Evolutionary conservation across 2,329 filamentous ascomycete genomes (phyloP).

Genomic region (Celoporthe dispersa): DNA sequence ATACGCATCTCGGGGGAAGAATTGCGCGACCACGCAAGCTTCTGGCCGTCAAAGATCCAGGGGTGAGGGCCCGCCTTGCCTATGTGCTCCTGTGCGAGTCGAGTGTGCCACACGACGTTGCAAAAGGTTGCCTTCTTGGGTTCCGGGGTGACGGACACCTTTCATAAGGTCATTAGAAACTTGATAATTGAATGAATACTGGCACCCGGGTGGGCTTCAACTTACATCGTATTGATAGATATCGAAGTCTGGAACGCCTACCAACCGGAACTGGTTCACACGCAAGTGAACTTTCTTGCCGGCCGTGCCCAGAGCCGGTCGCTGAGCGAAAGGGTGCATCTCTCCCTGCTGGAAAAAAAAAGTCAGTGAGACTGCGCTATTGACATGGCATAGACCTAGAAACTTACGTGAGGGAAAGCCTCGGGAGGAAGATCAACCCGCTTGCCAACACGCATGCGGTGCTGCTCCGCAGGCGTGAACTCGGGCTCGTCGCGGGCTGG

Average conservation of each 20-base stretch:
- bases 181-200: conserved; percentile 13
- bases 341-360: conserved; percentile 31
- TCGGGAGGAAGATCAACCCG: conserved; percentile 64
- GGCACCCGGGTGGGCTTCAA: conserved; percentile 31
- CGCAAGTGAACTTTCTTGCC: conserved; percentile 59
- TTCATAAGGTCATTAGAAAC: conserved; percentile 24
- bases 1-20: conserved; percentile 54
- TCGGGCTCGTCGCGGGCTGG: conserved; percentile 40
- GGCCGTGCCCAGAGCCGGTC: conserved; percentile 61
- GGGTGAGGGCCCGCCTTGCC: conserved; percentile 39
- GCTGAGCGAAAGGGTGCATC: conserved; percentile 44
- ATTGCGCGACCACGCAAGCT: conserved; percentile 74
- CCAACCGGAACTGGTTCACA: conserved; percentile 79
- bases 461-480: background rate
- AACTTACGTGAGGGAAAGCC: conserved; percentile 52
- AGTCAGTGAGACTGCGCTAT: conserved; percentile 27
- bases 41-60: conserved; percentile 83
- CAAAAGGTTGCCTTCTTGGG: conserved; percentile 65
- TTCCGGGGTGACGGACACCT: conserved; percentile 70
- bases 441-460: conserved; percentile 38
- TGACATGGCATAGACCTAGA: background rate
- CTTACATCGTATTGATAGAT: conserved; percentile 88
- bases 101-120: conserved; percentile 76
- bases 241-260: conserved; percentile 58
- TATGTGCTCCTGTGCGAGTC: conserved; percentile 60